Conservation (phyloP, 2,329 filamentous ascomycete species). For the Corniculantispora saksenae region DNA sequence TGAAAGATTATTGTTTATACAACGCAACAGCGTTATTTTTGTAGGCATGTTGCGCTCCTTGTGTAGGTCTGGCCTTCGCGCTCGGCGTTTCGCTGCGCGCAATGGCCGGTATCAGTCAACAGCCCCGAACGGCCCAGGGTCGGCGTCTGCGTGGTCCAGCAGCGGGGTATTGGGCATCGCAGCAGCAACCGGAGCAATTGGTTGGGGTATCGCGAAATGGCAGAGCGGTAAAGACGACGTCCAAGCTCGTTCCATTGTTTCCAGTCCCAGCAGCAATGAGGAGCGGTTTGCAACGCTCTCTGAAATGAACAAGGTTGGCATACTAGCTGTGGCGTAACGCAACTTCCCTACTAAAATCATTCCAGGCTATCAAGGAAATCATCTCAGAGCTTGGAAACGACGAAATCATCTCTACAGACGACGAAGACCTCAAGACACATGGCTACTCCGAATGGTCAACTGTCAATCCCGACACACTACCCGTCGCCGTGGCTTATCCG, state of each 20-base stretch:
- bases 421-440: constrained; percentile 61
- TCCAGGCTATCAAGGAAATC: constrained; percentile 59
- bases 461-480: constrained; percentile 59
- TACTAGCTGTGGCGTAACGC: not conserved
- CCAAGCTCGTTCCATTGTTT: not conserved
- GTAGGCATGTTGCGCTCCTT: not conserved
- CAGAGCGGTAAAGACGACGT: constrained; percentile 20
- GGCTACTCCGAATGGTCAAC: constrained; percentile 71
- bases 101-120: constrained; percentile 4
- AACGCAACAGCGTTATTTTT: not conserved
- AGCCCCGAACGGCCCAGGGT: not conserved
- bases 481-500: constrained; percentile 66
- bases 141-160: constrained; percentile 28
- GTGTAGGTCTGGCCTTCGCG: not conserved
- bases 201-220: constrained; percentile 43
- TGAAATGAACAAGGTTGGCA: constrained; percentile 45
- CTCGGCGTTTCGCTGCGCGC: not conserved
- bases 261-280: constrained; percentile 25
- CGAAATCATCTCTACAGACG: constrained; percentile 63
- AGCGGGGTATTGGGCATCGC: constrained; percentile 40
- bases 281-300: constrained; percentile 42
- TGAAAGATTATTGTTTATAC: not conserved
- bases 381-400: constrained; percentile 48
- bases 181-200: constrained; percentile 39
- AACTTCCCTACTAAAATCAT: constrained; percentile 12